Base-by-base conservation (phyloP, 139 green algal genomes). In the Chlamydomonas sp. region DNA sequence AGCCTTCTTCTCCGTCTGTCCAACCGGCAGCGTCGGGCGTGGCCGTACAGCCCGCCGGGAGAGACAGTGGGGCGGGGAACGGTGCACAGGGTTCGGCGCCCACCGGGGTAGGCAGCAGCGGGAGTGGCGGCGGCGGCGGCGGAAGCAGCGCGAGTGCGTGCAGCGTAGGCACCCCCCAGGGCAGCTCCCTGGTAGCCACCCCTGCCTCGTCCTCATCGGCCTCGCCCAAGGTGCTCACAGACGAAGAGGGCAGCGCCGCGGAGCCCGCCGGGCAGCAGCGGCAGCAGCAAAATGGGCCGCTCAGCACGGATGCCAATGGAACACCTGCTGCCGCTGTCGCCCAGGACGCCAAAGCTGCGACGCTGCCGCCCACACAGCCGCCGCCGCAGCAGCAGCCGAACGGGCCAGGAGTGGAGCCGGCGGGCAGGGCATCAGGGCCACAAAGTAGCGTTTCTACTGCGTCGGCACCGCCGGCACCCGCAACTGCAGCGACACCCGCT, bases 71-170 rank as follows among this genome's bases (percentile, higher is more conserved):
- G 10, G 66, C 10, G 10, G 66, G 10, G 66, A 14, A 71, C 66
- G 12, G 66, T 14, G 66, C 66, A 14, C 12, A 18, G 66, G 66
- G 10, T 10, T 10, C 66, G 66, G 66, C 66, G 66, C 66, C 66
- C 66, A 14, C 12, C 10, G 66, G 12, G 66, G 10, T 14, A 18
- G 10, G 63, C 63, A 62, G 61, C 67, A 78, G 74, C 69, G 71
- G 2, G 67, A 80, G 81, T 63, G 77, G 61, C 78, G 77, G 77
- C 77, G 80, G 87, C 79, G 77, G 74, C 73, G 63, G 10, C 62
- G 63, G 59, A 69, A 60, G 58, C 62, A 72, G n/a, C 63, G 7
- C 16, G 6, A 20, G 69, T 31, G 2, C 58, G 58, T 14, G 64
- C 63, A 18, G 73, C 8, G 7, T 14, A n/a, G 3, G 78, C 85